These are phyloP conservation scores for Podila verticillata DNA, from an alignment of 192 early-diverging fungal species.

Conservation along the genomic window DNA sequence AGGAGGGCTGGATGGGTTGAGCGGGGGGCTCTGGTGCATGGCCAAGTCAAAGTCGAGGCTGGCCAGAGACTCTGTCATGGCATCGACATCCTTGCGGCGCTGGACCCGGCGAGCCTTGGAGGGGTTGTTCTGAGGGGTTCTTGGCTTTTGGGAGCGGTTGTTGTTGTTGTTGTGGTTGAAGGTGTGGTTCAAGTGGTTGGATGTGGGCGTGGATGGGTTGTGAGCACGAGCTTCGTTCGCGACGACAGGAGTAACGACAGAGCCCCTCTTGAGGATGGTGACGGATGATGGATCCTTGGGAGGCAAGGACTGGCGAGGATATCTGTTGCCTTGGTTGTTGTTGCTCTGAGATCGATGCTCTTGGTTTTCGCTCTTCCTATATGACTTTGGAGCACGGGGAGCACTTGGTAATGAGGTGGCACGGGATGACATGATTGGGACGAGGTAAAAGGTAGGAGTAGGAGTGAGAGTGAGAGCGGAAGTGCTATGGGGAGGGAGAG, in stretches of 20 bases:
- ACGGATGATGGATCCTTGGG: slow-evolving; percentile 8
- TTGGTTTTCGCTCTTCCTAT: slow-evolving; percentile 25
- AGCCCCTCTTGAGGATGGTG: slow-evolving; percentile 29
- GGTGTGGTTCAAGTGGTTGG: slow-evolving; percentile 17
- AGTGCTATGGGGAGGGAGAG: slow-evolving; percentile 2
- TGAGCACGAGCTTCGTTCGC: not conserved
- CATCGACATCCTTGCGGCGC: slow-evolving; percentile 53
- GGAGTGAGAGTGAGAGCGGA: not conserved
- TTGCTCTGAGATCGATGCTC: slow-evolving; percentile 5
- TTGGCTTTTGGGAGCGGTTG: slow-evolving; percentile 16
- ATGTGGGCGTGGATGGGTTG: not conserved
- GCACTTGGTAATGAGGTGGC: not conserved
- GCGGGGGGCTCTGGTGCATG: slow-evolving; percentile 26
- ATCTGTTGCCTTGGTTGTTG: slow-evolving; percentile 1
- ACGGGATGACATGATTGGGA: not conserved
- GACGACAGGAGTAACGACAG: slow-evolving; percentile 7
- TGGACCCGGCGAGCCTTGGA: slow-evolving; percentile 57
- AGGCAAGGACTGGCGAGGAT: slow-evolving; percentile 33
- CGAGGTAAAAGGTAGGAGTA: not conserved
- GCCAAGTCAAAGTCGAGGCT: slow-evolving; percentile 27
- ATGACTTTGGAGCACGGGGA: slow-evolving; percentile 26
- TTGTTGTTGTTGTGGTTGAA: slow-evolving; percentile 10
- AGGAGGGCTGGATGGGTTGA: slow-evolving; percentile 41
- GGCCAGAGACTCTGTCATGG: slow-evolving; percentile 49
- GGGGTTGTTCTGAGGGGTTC: slow-evolving; percentile 14